Percentiles rank a stretch among this genome's conserved stretches.
Evolutionary conservation across 1,139 yeast genomes (phyloP).

Genomic region (Geotrichum klebahnii): DNA sequence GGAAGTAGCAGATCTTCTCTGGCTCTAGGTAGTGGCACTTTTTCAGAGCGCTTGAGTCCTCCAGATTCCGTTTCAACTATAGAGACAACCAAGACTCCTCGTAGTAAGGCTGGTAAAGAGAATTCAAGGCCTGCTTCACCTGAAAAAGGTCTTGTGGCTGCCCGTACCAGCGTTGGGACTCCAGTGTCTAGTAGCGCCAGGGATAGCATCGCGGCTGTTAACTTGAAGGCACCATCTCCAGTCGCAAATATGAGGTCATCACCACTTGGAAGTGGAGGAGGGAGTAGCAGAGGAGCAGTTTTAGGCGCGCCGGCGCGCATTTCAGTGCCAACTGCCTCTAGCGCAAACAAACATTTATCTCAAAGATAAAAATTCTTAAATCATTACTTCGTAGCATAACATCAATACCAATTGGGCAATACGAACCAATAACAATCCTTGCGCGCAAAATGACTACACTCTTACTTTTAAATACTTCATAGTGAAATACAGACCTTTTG

Average conservation of each 20-base stretch:
- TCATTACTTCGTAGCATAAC: no score
- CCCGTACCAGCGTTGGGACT: no score
- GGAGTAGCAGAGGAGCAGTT: not conserved
- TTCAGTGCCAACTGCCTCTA: slow-evolving; percentile 28
- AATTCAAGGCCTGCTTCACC: slow-evolving; percentile 12
- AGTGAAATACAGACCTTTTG: no score
- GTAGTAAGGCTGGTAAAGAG: slow-evolving; percentile 12
- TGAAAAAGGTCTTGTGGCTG: not conserved
- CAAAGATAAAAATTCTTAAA: not conserved
- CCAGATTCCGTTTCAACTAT: not conserved
- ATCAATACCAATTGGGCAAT: no score
- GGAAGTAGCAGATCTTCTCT: not conserved
- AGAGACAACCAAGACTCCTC: not conserved
- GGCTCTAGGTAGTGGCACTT: no score
- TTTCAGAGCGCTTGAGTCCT: no score
- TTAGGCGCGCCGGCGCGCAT: slow-evolving; percentile 8
- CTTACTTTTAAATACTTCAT: no score
- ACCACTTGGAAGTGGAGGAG: not conserved
- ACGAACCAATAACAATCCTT: no score
- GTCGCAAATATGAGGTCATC: not conserved
- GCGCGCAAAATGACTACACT: no score
- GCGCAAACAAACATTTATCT: slow-evolving; percentile 25
- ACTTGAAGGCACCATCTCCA: no score
- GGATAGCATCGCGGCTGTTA: no score
- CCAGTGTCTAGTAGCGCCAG: no score